Evolutionary conservation across 352 stramenopile genomes (phyloP), one percentile per base, ranked within the genome.

Genomic region (Blastocystis sp.): DNA sequence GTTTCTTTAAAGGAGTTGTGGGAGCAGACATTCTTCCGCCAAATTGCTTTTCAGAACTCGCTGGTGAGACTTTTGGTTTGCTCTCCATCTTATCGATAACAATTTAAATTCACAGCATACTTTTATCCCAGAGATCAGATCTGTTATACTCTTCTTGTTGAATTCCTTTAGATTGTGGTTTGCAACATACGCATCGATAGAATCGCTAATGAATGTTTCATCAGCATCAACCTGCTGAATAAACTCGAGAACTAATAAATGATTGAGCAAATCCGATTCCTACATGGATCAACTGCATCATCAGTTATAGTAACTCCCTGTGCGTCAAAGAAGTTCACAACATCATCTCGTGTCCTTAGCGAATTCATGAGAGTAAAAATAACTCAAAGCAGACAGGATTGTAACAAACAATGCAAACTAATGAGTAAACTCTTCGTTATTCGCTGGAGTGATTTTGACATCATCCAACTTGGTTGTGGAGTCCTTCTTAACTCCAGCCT

Each of bases 401-500:
- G 30, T 43, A 76, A 55, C 39, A 76, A 18, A 18, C 8, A 54
- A 7, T 13, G 50, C 50, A 34, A 55, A 18, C n/a, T 85, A 85
- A 65, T 85, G 73, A 43, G 43, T 30, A 53, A 85, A 85, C 9
- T 85, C 73, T 45, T 85, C 73, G 56, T 85, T 85, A 20, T 50
- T 66, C 20, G 53, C 54, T 13, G 41, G 20, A 16, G 13, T 65
- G 0, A 53, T 1, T 26, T 85, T 85, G 18, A 85, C 47, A 20
- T 85, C 73, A n/a, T 76, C 65, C 37, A 41, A 9, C 64, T 53
- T 47, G 30, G 30, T n/a, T 55, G 26, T 37, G 0, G 56, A 24
- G 20, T n/a, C 47, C 50, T 85, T 78, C 39, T 78, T 85, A 3
- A 20, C 53, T 16, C 54, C 73, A 11, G 59, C 73, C 73, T 85